phyloP scores from a whole-genome alignment of 2,329 filamentous ascomycete genomes.

The Colletotrichum sp. region DNA sequence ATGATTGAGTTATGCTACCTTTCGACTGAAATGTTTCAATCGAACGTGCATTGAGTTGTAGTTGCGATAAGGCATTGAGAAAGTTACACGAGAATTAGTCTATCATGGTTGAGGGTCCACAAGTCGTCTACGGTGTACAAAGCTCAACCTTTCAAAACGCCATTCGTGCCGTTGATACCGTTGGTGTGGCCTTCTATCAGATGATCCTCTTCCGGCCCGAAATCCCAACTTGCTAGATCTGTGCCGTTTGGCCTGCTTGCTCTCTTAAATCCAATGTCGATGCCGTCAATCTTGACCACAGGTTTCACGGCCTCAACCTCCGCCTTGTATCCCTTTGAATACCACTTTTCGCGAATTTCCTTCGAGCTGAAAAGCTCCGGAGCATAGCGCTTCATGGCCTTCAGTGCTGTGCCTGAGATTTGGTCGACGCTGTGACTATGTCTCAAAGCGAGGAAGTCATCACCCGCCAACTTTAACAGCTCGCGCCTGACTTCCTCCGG shows the following conservation, averaged over 20 bases:
- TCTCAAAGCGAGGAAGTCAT: conserved; percentile 60
- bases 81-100: neutral
- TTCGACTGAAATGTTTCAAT: neutral
- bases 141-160: neutral
- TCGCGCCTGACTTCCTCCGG: conserved; percentile 55
- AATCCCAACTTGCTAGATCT: conserved; percentile 63
- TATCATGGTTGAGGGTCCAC: neutral
- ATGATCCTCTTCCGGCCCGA: conserved; percentile 47
- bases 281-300: conserved; percentile 46
- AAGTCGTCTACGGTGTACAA: neutral
- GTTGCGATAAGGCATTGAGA: neutral
- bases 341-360: conserved; percentile 55
- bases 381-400: conserved; percentile 55
- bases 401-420: conserved; percentile 64
- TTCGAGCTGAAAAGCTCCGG: conserved; percentile 58
- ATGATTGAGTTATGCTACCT: neutral
- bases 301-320: conserved; percentile 48
- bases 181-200: neutral
- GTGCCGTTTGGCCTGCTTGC: conserved; percentile 57
- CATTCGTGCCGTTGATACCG: neutral
- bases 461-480: conserved; percentile 53
- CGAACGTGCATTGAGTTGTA: neutral
- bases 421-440: conserved; percentile 71
- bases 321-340: conserved; percentile 44
- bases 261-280: conserved; percentile 49